Percentiles rank a stretch among this genome's conserved stretches.
These are phyloP conservation scores for Emergomyces orientalis DNA, from an alignment of 2,329 filamentous ascomycete species.

Conservation along the genomic window DNA sequence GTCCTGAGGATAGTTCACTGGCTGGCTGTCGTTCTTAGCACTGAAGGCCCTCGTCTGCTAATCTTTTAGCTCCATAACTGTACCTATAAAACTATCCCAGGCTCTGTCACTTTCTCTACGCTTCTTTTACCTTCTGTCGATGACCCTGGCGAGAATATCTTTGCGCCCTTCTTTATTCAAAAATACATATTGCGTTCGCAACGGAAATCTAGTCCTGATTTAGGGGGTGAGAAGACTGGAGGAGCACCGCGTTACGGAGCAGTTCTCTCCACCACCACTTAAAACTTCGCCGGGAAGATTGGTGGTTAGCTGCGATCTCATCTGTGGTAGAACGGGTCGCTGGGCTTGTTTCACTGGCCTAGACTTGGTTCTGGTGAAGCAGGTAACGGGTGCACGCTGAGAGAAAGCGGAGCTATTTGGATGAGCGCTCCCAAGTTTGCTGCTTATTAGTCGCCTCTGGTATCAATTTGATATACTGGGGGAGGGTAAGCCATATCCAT, in stretches of 20 bases:
- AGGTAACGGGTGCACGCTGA: background rate
- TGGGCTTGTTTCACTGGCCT: background rate
- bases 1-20: background rate
- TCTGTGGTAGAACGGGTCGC: background rate
- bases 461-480: background rate
- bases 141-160: background rate
- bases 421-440: background rate
- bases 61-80: background rate
- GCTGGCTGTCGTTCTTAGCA: background rate
- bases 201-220: background rate
- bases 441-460: background rate
- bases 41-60: background rate
- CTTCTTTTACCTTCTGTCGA: background rate
- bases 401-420: background rate
- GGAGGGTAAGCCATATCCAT: background rate
- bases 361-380: background rate
- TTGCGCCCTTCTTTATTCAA: background rate
- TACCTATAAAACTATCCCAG: background rate
- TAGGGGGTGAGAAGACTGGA: background rate
- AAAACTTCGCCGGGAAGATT: background rate
- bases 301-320: background rate
- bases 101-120: background rate
- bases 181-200: background rate
- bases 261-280: background rate
- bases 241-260: background rate